Base-by-base conservation (phyloP, 2,329 filamentous ascomycete genomes). In the Nothophaeocryptopus gaeumannii region DNA sequence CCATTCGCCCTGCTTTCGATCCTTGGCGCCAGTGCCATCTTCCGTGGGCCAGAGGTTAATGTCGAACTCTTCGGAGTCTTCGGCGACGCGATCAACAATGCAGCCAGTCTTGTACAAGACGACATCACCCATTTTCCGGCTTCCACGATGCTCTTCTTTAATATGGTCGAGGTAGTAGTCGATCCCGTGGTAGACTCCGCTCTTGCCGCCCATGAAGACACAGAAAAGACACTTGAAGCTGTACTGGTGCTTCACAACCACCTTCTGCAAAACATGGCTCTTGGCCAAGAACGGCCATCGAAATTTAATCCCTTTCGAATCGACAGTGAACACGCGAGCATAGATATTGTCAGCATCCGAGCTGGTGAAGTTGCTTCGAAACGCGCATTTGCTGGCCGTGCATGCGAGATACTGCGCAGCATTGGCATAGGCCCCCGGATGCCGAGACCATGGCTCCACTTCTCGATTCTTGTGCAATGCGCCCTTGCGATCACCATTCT, bases 221-320 rank as follows among this genome's bases (percentile, higher is more conserved):
- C 75, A 78, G 54, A 77, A 77, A 16, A 76, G 66, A 55, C 75
- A 78, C 15, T 70, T 73, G 56, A 70, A 77, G 3, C 58, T 64
- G 44, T 61, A 66, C 30, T 62, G 51, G 36, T 62, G 50, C 44
- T 54, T 61, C 40, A 55, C 60, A 45, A 61, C 57, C 45, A 63
- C 59, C 16, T 63, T 62, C 39, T 67, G 69, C 48, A 68, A 59
- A 9, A 75, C 65, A 58, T 78, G 74, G 14, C 63, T 70, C 55
- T 77, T 75, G 8, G 74, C 74, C 2, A 78, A 64, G 50, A 77
- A 78, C 5, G 64, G 57, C 72, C 73, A 77, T 9, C 73, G 71
- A 51, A 73, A 74, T 11, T 68, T 67, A 7, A 78, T 61, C 0
- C 73, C 71, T 9, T 65, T 57, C 1, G 46, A 41, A 10, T 56